A percentile compares a stretch with the other conserved stretches of the same genome.
phyloP scores from a whole-genome alignment of 163 green algal genomes.

The Chlamydomonas reinhardtii region DNA sequence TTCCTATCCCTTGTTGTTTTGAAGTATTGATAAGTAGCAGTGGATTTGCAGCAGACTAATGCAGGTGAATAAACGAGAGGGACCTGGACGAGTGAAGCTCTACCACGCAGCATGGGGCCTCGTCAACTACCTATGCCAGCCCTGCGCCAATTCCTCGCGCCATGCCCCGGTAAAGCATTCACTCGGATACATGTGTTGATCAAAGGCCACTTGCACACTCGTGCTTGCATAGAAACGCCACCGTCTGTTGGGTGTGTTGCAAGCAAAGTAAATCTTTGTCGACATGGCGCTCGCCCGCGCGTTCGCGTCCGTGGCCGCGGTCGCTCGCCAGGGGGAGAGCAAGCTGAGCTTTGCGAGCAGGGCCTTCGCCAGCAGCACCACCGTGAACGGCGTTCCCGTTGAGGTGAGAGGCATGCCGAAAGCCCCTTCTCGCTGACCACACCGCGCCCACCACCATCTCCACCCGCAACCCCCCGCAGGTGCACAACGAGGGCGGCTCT shows the following conservation, averaged over 20 bases:
- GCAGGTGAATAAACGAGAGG: too few species aligned
- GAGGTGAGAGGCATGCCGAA: slow-evolving; percentile 44
- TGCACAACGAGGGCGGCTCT: slow-evolving; percentile 87
- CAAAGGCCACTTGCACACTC: too few species aligned
- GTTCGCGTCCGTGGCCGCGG: slow-evolving; percentile 1
- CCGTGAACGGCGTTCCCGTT: slow-evolving; percentile 62
- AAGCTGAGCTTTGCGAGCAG: background rate
- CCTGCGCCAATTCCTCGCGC: too few species aligned
- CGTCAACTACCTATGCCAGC: too few species aligned
- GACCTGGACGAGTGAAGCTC: too few species aligned
- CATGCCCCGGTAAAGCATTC: too few species aligned
- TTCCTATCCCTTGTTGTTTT: background rate
- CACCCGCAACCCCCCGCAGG: slow-evolving; percentile 59
- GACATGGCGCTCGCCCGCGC: background rate
- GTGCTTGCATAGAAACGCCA: too few species aligned
- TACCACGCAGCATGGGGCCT: too few species aligned
- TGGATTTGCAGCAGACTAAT: too few species aligned
- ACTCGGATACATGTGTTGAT: too few species aligned
- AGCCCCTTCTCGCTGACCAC: background rate
- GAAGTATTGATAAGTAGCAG: too few species aligned
- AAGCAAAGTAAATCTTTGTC: background rate
- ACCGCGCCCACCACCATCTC: too few species aligned
- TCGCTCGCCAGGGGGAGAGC: slow-evolving; percentile 5
- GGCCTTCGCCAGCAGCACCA: slow-evolving; percentile 29
- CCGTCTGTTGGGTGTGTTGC: background rate